phyloP scores from a whole-genome alignment of 108 stramenopile species.

The Skeletonema grethae region DNA sequence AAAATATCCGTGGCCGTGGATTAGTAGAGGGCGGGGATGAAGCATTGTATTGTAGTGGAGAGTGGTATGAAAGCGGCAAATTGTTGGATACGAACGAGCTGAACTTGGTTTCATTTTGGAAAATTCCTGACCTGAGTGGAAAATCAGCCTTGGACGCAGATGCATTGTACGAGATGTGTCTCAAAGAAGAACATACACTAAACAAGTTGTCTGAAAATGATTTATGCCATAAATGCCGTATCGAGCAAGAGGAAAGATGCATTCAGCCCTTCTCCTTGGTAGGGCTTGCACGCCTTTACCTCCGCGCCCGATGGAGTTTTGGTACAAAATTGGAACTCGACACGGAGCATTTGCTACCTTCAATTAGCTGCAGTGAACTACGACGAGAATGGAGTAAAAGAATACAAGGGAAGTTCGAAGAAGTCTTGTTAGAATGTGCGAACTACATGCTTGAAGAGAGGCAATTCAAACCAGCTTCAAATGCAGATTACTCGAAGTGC shows the following conservation, averaged over 20 bases:
- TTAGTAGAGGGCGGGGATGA: too few relatives aligned
- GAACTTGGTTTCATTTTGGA: too few relatives aligned
- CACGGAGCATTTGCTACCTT: too few relatives aligned
- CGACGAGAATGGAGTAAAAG: too few relatives aligned
- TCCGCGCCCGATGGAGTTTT: too few relatives aligned
- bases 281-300: slow-evolving; percentile 38
- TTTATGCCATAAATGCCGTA: slow-evolving; percentile 13
- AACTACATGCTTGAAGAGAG: neutral
- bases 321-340: too few relatives aligned
- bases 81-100: too few relatives aligned
- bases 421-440: slow-evolving; percentile 30
- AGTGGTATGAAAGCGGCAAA: too few relatives aligned
- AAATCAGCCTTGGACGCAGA: slow-evolving; percentile 1
- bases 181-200: slow-evolving; percentile 6
- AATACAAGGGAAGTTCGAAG: too few relatives aligned
- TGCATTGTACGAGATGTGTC: slow-evolving; percentile 14
- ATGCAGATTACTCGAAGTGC: neutral
- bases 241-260: slow-evolving; percentile 27
- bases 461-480: neutral
- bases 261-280: slow-evolving; percentile 51
- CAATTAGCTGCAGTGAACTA: too few relatives aligned
- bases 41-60: too few relatives aligned
- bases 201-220: neutral
- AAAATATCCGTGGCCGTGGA: too few relatives aligned
- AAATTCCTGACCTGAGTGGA: neutral